Evolutionary conservation across 2,329 filamentous ascomycete species (phyloP), one percentile per base, ranked within the genome.

Genomic region (Fusarium temperatum): DNA sequence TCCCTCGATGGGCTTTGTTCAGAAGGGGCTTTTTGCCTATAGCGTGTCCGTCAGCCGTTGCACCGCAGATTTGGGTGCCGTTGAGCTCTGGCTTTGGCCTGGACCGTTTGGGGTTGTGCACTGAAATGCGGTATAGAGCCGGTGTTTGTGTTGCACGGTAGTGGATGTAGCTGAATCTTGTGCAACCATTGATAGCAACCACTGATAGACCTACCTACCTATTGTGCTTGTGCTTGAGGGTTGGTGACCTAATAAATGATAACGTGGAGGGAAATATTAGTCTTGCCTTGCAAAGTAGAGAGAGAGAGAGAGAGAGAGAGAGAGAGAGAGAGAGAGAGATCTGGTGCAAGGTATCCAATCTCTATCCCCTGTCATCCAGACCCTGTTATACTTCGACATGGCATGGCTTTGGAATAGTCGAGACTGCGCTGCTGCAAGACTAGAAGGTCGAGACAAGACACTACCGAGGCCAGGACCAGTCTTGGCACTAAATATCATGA

Each of bases 401-500:
- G 48, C 60, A 65, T 45, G 26, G 26, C 55, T 47, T 64, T 72
- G 30, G 69, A 72, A 73, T 60, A 73, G 70, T 69, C 59, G 61
- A 65, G 70, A 73, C 70, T 73, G 67, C 44, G 42, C 42, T 68
- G 36, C 41, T 11, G 18, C 32, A 45, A 45, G 36, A 67, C 72
- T 72, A 75, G 56, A 72, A 59, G 72, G 66, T 69, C 72, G 55
- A 66, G 72, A 59, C 72, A 62, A 54, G 59, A 30, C 67, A 72
- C 71, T 72, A 73, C 54, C 44, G 24, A 74, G 56, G 57, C 32
- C 70, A 71, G 55, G 70, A 41, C 70, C 61, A 67, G 61, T 62
- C 61, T 56, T 51, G 65, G 38, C 54, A 45, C 39, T 53, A 41
- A 32, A 48, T 54, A 51, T 58, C 51, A 63, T 62, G 48, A 63